These are phyloP conservation scores for Pseudogymnoascus sp. DNA, from an alignment of 2,329 filamentous ascomycete species.

Conservation along the genomic window DNA sequence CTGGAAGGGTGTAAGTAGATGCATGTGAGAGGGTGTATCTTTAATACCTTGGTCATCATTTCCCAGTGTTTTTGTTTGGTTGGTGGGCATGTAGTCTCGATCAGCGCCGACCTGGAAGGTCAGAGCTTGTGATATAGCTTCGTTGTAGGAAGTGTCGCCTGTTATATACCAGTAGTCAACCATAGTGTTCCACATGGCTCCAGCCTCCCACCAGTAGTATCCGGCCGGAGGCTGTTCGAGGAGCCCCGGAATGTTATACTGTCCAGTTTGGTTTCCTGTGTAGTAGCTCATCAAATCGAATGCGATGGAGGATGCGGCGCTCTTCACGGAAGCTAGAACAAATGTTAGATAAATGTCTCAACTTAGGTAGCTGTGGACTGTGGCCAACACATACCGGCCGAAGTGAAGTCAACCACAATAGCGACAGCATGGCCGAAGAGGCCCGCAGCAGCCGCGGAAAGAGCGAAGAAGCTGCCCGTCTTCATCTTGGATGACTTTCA, in stretches of 20 bases:
- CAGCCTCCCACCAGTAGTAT: slow-evolving; percentile 54
- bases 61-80: slow-evolving; percentile 30
- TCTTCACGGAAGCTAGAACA: slow-evolving; percentile 31
- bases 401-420: slow-evolving; percentile 22
- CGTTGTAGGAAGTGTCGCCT: slow-evolving; percentile 48
- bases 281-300: slow-evolving; percentile 35
- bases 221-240: slow-evolving; percentile 35
- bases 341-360: slow-evolving; percentile 36
- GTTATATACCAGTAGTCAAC: slow-evolving; percentile 57
- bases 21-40: neutral
- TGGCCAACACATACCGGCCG: slow-evolving; percentile 17
- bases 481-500: neutral
- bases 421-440: slow-evolving; percentile 11
- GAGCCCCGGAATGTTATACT: slow-evolving; percentile 39
- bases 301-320: slow-evolving; percentile 24
- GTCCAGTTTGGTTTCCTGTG: slow-evolving; percentile 29
- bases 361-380: slow-evolving; percentile 17
- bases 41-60: slow-evolving; percentile 28
- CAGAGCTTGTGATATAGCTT: slow-evolving; percentile 44
- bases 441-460: neutral
- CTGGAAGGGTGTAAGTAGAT: slow-evolving; percentile 22
- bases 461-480: neutral
- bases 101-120: slow-evolving; percentile 48
- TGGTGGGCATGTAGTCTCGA: slow-evolving; percentile 48
- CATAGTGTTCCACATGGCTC: slow-evolving; percentile 50